A percentile compares a stretch with the other conserved stretches of the same genome.
Evolutionary conservation across 495 filamentous ascomycete genomes (phyloP).

Genomic region (Melanomma pulvis-pyrius): DNA sequence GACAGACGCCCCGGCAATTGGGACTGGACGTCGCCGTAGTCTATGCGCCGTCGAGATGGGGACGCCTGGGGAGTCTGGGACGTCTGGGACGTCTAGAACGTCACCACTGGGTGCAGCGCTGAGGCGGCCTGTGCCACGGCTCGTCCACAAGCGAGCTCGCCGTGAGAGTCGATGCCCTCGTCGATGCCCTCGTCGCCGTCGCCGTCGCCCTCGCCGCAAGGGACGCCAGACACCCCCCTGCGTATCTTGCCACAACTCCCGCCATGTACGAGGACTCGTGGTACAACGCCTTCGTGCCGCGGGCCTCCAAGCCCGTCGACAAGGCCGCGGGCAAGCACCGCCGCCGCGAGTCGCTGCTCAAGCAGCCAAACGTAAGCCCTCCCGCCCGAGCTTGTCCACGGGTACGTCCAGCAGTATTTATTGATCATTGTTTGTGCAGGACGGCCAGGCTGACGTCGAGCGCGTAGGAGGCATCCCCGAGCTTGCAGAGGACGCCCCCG

Average conservation of each 20-base stretch:
- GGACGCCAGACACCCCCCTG: conserved; percentile 2
- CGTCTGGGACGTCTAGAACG: conserved; percentile 13
- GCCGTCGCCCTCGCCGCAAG: not conserved
- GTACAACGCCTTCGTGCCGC: conserved; percentile 65
- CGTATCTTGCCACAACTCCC: not conserved
- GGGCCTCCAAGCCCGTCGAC: conserved; percentile 52
- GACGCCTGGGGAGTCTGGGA: not conserved
- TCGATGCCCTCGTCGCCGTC: not conserved
- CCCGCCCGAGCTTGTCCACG: conserved; percentile 24
- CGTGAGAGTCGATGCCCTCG: not conserved
- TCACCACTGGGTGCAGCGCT: conserved; percentile 9
- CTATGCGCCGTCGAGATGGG: not conserved
- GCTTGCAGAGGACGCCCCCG: conserved; percentile 53
- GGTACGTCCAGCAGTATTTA: conserved; percentile 36
- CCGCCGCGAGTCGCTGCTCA: conserved; percentile 65
- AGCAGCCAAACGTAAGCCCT: conserved; percentile 68
- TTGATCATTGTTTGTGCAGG: conserved; percentile 48
- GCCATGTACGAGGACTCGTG: conserved; percentile 76
- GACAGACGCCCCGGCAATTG: not conserved
- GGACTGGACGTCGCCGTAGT: not conserved
- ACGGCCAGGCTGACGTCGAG: conserved; percentile 50
- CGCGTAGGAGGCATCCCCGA: conserved; percentile 49
- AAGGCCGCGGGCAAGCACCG: conserved; percentile 59
- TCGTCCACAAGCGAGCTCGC: not conserved
- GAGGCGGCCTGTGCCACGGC: not conserved